Percentiles rank a stretch among this genome's conserved stretches.
These are phyloP conservation scores for Simmondsia chinensis DNA, from an alignment of 148 eudicot species.

Conservation along the genomic window DNA sequence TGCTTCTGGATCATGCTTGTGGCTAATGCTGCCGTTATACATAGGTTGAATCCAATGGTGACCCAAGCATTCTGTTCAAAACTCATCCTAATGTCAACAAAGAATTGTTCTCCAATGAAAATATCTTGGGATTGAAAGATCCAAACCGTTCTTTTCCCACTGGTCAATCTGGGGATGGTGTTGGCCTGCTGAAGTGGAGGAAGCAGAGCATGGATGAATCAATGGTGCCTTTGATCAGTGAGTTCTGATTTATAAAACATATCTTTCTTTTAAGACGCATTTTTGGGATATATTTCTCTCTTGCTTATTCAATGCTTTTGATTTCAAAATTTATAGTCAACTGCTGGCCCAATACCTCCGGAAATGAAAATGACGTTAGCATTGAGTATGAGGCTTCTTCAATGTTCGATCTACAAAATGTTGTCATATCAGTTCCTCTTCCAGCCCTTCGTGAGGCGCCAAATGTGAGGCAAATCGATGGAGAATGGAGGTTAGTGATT, in stretches of 20 bases:
- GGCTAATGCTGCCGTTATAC: slow-evolving; percentile 5
- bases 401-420: slow-evolving; percentile 83
- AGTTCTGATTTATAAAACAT: slow-evolving; percentile 20
- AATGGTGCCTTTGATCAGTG: slow-evolving; percentile 83
- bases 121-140: slow-evolving; percentile 90
- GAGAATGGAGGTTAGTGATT: slow-evolving; percentile 78
- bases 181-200: slow-evolving; percentile 88
- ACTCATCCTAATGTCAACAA: slow-evolving; percentile 95
- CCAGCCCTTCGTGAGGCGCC: slow-evolving; percentile 97
- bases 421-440: slow-evolving; percentile 92
- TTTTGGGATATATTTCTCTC: neutral
- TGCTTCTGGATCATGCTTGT: too few species aligned
- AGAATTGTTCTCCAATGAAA: slow-evolving; percentile 65
- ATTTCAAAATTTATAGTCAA: slow-evolving; percentile 38
- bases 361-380: slow-evolving; percentile 83
- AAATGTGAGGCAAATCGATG: slow-evolving; percentile 78
- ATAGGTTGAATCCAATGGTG: slow-evolving; percentile 82
- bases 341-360: slow-evolving; percentile 99
- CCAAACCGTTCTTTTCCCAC: slow-evolving; percentile 83
- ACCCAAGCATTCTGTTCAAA: slow-evolving; percentile 70
- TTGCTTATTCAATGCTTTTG: neutral
- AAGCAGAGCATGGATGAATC: slow-evolving; percentile 89
- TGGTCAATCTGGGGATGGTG: slow-evolving; percentile 84
- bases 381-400: slow-evolving; percentile 92
- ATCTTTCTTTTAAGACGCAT: neutral